These are phyloP conservation scores for Magnusiomyces fungicola DNA, from an alignment of 1,139 yeast genomes.

Conservation along the genomic window DNA sequence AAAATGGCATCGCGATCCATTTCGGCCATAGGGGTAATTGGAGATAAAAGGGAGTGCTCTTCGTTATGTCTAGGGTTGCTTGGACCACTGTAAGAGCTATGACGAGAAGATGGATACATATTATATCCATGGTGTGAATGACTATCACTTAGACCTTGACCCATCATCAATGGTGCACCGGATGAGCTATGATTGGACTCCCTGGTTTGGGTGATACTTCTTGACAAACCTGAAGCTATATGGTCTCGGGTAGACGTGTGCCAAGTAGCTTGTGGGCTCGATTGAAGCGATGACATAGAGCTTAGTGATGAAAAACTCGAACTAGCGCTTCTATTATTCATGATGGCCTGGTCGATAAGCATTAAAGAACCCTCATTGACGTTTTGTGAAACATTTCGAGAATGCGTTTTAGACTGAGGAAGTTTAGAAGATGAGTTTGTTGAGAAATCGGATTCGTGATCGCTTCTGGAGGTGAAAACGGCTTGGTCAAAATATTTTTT, in stretches of 20 bases:
- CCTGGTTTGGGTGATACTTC: neutral
- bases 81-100: neutral
- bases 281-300: neutral
- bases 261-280: neutral
- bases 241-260: neutral
- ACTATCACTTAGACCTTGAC: too few relatives aligned
- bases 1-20: neutral
- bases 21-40: neutral
- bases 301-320: constrained; percentile 2
- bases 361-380: neutral
- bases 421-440: constrained; percentile 2
- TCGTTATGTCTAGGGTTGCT: neutral
- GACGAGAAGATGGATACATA: neutral
- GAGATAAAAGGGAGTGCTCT: neutral
- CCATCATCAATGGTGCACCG: too few relatives aligned
- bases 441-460: constrained; percentile 6
- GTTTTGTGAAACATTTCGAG: neutral
- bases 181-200: too few relatives aligned
- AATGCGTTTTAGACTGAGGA: neutral
- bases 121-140: too few relatives aligned
- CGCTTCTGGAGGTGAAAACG: constrained; percentile 1
- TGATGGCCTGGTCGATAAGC: neutral
- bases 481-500: constrained; percentile 5
- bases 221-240: neutral
- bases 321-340: constrained; percentile 1